Evolutionary conservation across 768 basidiomycete genomes (phyloP).

Genomic region (Tylopilus balloui): DNA sequence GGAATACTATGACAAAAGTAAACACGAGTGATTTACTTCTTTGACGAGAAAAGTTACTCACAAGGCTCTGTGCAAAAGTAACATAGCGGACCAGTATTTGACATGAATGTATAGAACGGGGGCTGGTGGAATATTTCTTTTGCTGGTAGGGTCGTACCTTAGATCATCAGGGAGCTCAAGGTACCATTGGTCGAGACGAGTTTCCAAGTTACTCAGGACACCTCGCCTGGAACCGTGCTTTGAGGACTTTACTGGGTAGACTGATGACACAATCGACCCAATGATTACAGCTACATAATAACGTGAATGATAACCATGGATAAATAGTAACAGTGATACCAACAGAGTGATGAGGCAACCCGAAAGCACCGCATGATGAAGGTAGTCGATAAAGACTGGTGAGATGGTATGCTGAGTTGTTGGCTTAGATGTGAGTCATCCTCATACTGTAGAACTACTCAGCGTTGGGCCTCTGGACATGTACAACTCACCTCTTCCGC

Average conservation of each 20-base stretch:
- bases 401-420: constrained; percentile 34
- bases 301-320: constrained; percentile 1
- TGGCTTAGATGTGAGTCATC: constrained; percentile 55
- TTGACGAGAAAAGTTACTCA: constrained; percentile 38
- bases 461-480: neutral
- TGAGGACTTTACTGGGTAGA: constrained; percentile 63
- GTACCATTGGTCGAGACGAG: constrained; percentile 70
- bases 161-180: constrained; percentile 61
- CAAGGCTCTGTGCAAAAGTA: constrained; percentile 77
- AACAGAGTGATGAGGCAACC: constrained; percentile 56
- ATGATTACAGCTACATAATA: constrained; percentile 52
- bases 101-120: constrained; percentile 66
- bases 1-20: constrained; percentile 49
- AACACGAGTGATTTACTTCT: constrained; percentile 9
- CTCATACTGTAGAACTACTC: constrained; percentile 43
- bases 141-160: constrained; percentile 53
- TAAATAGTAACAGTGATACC: constrained; percentile 48
- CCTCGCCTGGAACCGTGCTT: constrained; percentile 45
- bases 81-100: constrained; percentile 71
- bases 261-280: constrained; percentile 58
- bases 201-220: constrained; percentile 54
- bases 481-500: constrained; percentile 44
- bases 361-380: constrained; percentile 54
- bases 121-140: constrained; percentile 53
- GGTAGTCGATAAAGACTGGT: constrained; percentile 37